These are phyloP conservation scores for Pezicula neosporulosa DNA, from an alignment of 2,329 filamentous ascomycete species.

Conservation along the genomic window DNA sequence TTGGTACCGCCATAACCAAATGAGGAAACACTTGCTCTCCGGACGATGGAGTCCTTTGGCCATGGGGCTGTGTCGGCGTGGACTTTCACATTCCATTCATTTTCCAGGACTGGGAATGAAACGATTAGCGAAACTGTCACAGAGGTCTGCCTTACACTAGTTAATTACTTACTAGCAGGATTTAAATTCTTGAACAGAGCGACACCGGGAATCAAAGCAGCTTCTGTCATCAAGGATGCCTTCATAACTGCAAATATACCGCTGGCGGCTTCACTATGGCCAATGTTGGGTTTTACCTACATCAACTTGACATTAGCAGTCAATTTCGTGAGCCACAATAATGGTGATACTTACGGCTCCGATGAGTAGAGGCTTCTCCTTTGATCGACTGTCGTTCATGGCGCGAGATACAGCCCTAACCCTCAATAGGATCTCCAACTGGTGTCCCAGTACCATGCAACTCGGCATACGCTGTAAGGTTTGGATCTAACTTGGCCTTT, in stretches of 20 bases:
- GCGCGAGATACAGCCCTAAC: not conserved
- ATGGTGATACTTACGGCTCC: constrained; percentile 1
- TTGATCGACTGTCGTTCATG: not conserved
- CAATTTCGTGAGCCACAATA: no score
- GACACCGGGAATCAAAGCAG: not conserved
- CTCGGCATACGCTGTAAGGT: constrained; percentile 7
- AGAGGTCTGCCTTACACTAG: no score
- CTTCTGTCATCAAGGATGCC: constrained; percentile 10
- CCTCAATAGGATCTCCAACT: constrained; percentile 15
- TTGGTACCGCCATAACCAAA: constrained; percentile 7
- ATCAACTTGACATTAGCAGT: no score
- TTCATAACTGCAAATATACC: constrained; percentile 18
- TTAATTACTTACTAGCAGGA: not conserved
- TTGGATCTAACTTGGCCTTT: constrained; percentile 2
- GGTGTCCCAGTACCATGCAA: constrained; percentile 16
- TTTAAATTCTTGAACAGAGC: not conserved
- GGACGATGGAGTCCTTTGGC: not conserved
- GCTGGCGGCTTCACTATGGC: constrained; percentile 17
- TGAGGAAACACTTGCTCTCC: not conserved
- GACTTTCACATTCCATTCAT: not conserved
- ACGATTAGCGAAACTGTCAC: no score
- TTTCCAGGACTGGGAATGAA: not conserved
- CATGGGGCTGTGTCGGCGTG: not conserved
- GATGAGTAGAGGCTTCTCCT: constrained; percentile 1
- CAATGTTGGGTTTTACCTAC: constrained; percentile 22